Evolutionary conservation across 371 early-diverging fungal genomes (phyloP).

Genomic region (Synchytrium microbalum): DNA sequence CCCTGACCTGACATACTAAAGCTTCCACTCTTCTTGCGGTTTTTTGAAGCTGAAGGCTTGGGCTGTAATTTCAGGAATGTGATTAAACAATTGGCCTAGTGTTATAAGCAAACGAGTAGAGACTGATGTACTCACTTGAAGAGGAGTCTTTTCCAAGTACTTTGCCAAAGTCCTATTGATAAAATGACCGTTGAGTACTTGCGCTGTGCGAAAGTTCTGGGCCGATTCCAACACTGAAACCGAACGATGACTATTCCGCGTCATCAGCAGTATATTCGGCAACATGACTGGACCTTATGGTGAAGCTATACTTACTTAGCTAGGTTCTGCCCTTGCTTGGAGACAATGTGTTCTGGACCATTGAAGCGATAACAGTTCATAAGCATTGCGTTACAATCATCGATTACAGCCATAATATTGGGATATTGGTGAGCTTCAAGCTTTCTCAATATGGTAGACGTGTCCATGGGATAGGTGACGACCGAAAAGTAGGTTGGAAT

Average conservation of each 20-base stretch:
- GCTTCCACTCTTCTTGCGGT: neutral
- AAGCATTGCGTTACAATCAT: constrained; percentile 71
- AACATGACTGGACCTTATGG: neutral
- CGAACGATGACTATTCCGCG: too few relatives aligned
- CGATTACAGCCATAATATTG: constrained; percentile 57
- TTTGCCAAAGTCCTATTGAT: constrained; percentile 65
- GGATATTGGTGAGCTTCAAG: constrained; percentile 51
- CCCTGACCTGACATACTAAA: neutral
- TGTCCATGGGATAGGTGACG: constrained; percentile 96
- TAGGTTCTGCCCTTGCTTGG: constrained; percentile 47
- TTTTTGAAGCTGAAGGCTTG: neutral
- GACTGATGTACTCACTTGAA: constrained; percentile 9
- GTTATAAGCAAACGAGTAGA: neutral
- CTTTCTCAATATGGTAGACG: constrained; percentile 85
- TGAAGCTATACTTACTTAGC: constrained; percentile 48
- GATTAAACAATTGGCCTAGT: neutral
- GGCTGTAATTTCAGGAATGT: neutral
- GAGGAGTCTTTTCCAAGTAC: constrained; percentile 61
- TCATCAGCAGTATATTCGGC: too few relatives aligned
- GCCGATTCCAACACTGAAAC: too few relatives aligned
- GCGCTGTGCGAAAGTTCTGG: too few relatives aligned
- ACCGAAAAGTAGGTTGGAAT: constrained; percentile 92
- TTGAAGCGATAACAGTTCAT: constrained; percentile 91
- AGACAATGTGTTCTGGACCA: constrained; percentile 66
- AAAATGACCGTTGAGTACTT: too few relatives aligned